These are phyloP conservation scores for Maudiozyma humilis DNA, from an alignment of 1,139 yeast species.

Conservation along the genomic window DNA sequence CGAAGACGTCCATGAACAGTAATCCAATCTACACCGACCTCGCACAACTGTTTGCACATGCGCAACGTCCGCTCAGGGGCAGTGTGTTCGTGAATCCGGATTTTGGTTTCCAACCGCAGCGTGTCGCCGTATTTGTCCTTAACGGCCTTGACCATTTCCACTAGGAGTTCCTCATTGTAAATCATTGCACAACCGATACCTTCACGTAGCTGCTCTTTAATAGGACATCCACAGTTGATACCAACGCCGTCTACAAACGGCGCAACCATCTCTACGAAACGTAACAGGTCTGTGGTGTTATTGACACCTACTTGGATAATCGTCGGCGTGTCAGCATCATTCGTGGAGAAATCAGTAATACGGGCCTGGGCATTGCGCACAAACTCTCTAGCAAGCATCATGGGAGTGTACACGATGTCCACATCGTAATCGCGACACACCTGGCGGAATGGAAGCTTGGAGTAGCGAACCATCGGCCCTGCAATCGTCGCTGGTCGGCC, in stretches of 20 bases:
- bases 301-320: conserved; percentile 90
- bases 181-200: conserved; percentile 96
- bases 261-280: conserved; percentile 81
- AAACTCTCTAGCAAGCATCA: conserved; percentile 93
- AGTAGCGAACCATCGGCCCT: conserved; percentile 97
- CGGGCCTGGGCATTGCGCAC: conserved; percentile 79
- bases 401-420: conserved; percentile 88
- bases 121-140: conserved; percentile 61
- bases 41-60: conserved; percentile 67
- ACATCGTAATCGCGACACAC: conserved; percentile 63
- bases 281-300: conserved; percentile 70
- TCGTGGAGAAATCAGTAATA: conserved; percentile 76
- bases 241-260: conserved; percentile 94
- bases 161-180: conserved; percentile 72
- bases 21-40: conserved; percentile 85
- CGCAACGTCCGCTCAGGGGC: conserved; percentile 49
- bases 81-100: conserved; percentile 73
- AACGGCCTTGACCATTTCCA: conserved; percentile 76
- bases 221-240: conserved; percentile 95
- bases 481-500: conserved; percentile 43
- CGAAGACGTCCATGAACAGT: conserved; percentile 92
- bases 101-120: conserved; percentile 80
- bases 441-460: conserved; percentile 85
- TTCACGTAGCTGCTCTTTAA: conserved; percentile 86
- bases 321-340: conserved; percentile 54